Evolutionary conservation across 148 eudicot species (phyloP), one percentile per base, ranked within the genome.

Genomic region (Dianthus caryophyllus): DNA sequence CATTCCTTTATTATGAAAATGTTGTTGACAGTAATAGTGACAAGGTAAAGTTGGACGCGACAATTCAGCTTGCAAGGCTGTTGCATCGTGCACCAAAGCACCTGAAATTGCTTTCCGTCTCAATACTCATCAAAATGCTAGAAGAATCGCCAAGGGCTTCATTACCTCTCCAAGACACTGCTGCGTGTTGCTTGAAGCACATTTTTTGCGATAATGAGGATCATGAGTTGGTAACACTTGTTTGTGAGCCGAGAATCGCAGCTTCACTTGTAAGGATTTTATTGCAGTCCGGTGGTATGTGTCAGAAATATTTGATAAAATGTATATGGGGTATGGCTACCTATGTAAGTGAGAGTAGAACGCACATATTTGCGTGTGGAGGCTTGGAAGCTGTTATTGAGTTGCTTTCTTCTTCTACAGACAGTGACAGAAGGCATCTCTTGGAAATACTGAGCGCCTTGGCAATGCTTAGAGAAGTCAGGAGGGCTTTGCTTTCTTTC

Each of bases 371-470:
- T 54, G 65, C 66, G 25, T 60, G 69, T 66, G 82, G 82, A 54
- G 84, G 88, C 7, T 54, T 78, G 25, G 82, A 82, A 41, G 68
- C 68, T 26, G 68, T 84, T 58, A 46, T 77, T 44, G 29, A 67
- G 61, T 24, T 80, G 79, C 62, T 84, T 30, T 57, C 68, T 18
- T 70, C 64, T 9, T 54, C 29, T 66, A 63, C 77, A 16, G 79
- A 65, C 64, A 69, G 71, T 38, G 24, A 50, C 18, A 82, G 73
- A 67, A 56, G 51, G 47, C 48, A 70, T 24, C 75, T 84, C 31
- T 69, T 84, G 64, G 85, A 84, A 66, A 78, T 80, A 63, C 70
- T 82, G 26, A 82, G 88, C 47, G 76, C 88, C 41, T 69, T 84
- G 56, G 77, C 84, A 66, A 69, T 84, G 73, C 9, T 77, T 33